Base-by-base conservation (phyloP, 768 basidiomycete genomes). In the Tricholoma sp. region DNA sequence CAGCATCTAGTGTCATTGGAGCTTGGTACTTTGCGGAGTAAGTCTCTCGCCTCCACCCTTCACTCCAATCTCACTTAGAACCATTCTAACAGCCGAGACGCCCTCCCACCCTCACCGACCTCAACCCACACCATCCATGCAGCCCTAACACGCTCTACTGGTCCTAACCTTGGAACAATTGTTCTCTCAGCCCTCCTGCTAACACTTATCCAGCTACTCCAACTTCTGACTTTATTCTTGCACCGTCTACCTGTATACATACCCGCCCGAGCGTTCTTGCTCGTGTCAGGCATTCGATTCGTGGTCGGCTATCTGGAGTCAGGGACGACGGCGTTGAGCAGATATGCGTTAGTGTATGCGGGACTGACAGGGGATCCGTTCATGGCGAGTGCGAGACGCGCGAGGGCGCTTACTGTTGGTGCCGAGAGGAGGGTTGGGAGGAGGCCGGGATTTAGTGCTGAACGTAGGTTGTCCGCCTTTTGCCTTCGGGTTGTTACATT, bases 21-120 rank as follows among this genome's bases (percentile, higher is more conserved):
- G 85, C 88, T 46, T 98, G 94, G 94, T 97, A 96, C 68, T 96
- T 92, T 61, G 72, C 77, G 29, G 75, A 79, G 79, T 79, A 64
- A 50, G 79, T 71, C 69, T 37, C 24, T 27, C 5, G 24, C 46
- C 58, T n/a, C 50, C 47, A 51, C 24, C 57, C 6, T 52, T 61
- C 12, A 21, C 21, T 18, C 2, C 31, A 19, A 29, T 57, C 10
- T 21, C 21, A 46, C 9, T 47, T 21, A 21, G 4, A 37, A 45
- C 37, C 31, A 21, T 55, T 37, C 50, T 34, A 37, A 55, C 58
- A 72, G 76, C 59, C 72, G 72, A 19, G 62, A 66, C 24, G 60
- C 67, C 29, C 66, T 78, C 1, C 71, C 72, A 3, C 80, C 82
- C 19, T 76, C 73, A 4, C 82, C 83, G 18, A 76, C 71, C 19